phyloP scores from a whole-genome alignment of 2,329 filamentous ascomycete genomes.

The Colletotrichum gigasporum region DNA sequence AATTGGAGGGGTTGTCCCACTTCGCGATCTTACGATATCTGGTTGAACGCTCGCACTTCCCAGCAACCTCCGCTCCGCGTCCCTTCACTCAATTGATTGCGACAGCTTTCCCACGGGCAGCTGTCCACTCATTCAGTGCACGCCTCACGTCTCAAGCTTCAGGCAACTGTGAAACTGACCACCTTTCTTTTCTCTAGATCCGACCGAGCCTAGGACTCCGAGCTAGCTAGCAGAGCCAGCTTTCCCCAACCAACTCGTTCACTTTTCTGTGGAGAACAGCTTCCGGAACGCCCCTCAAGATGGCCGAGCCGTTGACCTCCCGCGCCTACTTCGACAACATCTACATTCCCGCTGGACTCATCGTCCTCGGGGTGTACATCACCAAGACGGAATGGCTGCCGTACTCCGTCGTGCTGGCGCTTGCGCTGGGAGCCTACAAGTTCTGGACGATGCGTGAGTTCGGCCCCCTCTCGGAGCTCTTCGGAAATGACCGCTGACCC shows the following conservation, averaged over 20 bases:
- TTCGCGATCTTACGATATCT: slow-evolving; percentile 28
- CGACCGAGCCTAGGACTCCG: neutral
- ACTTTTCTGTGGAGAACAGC: slow-evolving; percentile 23
- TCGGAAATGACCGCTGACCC: slow-evolving; percentile 22
- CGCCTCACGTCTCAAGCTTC: neutral
- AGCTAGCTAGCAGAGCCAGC: slow-evolving; percentile 6
- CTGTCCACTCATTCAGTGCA: slow-evolving; percentile 14
- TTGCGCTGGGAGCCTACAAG: slow-evolving; percentile 75
- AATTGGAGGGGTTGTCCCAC: slow-evolving; percentile 29
- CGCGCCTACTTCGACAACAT: slow-evolving; percentile 79
- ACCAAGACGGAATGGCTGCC: slow-evolving; percentile 81
- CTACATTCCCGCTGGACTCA: slow-evolving; percentile 82
- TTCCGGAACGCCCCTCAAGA: slow-evolving; percentile 20
- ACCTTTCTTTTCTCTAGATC: neutral
- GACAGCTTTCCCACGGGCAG: neutral
- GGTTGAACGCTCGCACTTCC: slow-evolving; percentile 3
- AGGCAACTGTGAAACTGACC: slow-evolving; percentile 7
- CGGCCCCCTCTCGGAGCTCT: neutral
- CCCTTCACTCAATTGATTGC: slow-evolving; percentile 11
- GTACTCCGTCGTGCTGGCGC: slow-evolving; percentile 74
- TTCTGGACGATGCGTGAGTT: slow-evolving; percentile 75
- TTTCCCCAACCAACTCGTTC: neutral
- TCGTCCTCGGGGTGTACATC: slow-evolving; percentile 80
- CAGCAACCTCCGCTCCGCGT: neutral
- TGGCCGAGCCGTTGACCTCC: slow-evolving; percentile 56